A percentile compares a stretch with the other conserved stretches of the same genome.
phyloP scores from a whole-genome alignment of 169 alveolate species.

The Plasmodium gonderi region DNA sequence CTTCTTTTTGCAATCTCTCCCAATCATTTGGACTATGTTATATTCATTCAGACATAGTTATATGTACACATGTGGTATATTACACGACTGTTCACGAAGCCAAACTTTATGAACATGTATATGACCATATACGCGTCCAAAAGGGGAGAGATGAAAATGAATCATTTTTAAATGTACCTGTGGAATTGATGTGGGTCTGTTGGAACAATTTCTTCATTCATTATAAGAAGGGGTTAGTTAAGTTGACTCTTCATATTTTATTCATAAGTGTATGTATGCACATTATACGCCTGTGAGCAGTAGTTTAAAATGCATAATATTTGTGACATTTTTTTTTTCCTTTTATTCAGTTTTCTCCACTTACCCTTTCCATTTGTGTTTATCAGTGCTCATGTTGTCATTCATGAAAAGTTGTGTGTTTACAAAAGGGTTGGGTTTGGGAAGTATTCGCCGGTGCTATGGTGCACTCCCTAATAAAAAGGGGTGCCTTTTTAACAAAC shows the following conservation, averaged over 20 bases:
- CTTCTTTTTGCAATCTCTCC: not conserved
- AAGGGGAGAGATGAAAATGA: not conserved
- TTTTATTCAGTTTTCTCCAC: not conserved
- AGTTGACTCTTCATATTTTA: not conserved
- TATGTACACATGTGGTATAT: not conserved
- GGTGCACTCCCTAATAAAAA: not conserved
- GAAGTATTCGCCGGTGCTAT: not conserved
- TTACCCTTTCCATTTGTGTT: not conserved
- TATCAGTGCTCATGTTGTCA: not conserved
- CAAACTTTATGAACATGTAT: not conserved
- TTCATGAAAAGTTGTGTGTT: not conserved
- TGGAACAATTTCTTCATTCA: not conserved
- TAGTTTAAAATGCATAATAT: not conserved
- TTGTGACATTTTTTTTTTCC: not conserved
- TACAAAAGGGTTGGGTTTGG: not conserved
- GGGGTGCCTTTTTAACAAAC: not conserved
- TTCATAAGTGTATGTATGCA: not conserved
- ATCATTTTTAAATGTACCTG: not conserved
- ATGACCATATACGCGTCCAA: not conserved
- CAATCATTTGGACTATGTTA: not conserved
- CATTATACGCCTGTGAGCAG: not conserved
- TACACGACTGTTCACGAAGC: not conserved
- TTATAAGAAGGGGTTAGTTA: not conserved
- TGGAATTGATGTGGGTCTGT: not conserved
- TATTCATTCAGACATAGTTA: not conserved